Base-by-base conservation (phyloP, 106 monocot species). In the Triglochin maritima region DNA sequence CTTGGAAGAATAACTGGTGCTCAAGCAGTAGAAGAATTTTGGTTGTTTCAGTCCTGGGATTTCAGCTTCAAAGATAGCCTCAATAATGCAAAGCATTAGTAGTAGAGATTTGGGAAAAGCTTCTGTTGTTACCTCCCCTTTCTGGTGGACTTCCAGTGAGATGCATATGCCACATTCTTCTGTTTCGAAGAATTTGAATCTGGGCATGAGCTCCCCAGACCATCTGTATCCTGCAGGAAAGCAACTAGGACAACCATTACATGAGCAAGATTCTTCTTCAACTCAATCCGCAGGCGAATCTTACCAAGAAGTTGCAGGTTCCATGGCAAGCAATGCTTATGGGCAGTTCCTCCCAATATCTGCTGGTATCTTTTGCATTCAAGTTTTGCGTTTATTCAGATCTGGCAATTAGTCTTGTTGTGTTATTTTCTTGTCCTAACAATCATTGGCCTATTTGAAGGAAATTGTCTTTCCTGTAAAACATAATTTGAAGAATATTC, bases 181-280 rank as follows among this genome's bases (percentile, higher is more conserved):
- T 9, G 9, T 42, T 63, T 13, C 62, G 46, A 63, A 44, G 42
- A 63, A 46, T 44, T 44, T 42, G 42, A 12, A 9, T 4, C 11
- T 42, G 17, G 46, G 57, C 17, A 29, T 29, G 29, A 29, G 29
- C 29, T 29, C 29, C 29, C 29, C 29, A 29, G 29, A 29, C 29
- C 29, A 29, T 29, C 29, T 29, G 1, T 29, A 29, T 29, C 29
- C 29, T 29, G 29, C 29, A 29, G 29, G 29, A 29, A 60, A 17
- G 7, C 16, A 11, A 15, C 17, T 60, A 12, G 47, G 46, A 5
- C 47, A 9, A 49, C 65, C 47, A 14, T 49, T 65, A 3, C 65
- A 65, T 6, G 65, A 65, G n/a, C 65, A 49, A 11, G 65, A 65
- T 3, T 65, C 65, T 44, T 65, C 65, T 16, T 65, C 65, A 49